phyloP scores from a whole-genome alignment of 2,329 filamentous ascomycete species.

The Colletotrichum sp. region DNA sequence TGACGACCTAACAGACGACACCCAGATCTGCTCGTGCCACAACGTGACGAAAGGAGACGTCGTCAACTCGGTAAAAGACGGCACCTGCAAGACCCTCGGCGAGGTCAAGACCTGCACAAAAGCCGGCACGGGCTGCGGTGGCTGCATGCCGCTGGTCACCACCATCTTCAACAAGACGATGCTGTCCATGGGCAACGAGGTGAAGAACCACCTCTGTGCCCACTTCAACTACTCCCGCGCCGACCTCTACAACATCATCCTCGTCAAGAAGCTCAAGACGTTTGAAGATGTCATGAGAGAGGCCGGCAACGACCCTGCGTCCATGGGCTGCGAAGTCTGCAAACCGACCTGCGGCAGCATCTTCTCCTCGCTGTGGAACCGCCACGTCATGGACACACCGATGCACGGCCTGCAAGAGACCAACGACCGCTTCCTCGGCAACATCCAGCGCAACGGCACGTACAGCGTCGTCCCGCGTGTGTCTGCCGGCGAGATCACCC shows the following conservation, averaged over 20 bases:
- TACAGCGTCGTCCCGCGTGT: conserved; percentile 88
- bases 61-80: conserved; percentile 73
- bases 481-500: conserved; percentile 84
- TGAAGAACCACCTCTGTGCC: conserved; percentile 84
- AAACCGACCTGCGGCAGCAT: conserved; percentile 85
- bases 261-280: conserved; percentile 77
- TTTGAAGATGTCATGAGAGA: conserved; percentile 80
- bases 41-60: conserved; percentile 90
- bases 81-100: conserved; percentile 79
- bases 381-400: conserved; percentile 76
- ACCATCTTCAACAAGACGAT: conserved; percentile 91
- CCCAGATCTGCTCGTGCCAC: conserved; percentile 91
- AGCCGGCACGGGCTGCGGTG: conserved; percentile 88
- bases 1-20: conserved; percentile 82
- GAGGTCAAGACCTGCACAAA: conserved; percentile 92
- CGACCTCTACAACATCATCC: conserved; percentile 89
- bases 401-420: conserved; percentile 84
- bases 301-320: conserved; percentile 72
- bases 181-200: conserved; percentile 83
- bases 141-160: conserved; percentile 87
- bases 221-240: conserved; percentile 86
- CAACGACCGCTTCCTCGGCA: conserved; percentile 86
- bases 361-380: conserved; percentile 82
- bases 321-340: conserved; percentile 85
- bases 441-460: conserved; percentile 90